Evolutionary conservation across 2,329 filamentous ascomycete genomes (phyloP).

Genomic region (Aspergillus puulaauensis): DNA sequence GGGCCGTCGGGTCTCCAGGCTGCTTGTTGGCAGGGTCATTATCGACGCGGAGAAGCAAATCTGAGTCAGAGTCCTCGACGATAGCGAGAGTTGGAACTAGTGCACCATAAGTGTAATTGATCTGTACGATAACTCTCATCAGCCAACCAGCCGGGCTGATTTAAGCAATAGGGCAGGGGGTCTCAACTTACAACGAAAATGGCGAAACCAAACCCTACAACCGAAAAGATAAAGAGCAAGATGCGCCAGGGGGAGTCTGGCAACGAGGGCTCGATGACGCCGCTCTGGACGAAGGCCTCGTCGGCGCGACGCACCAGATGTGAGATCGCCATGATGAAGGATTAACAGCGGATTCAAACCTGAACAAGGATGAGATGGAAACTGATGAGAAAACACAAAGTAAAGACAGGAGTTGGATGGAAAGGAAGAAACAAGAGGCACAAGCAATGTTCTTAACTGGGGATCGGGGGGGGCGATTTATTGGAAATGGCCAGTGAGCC

Average conservation of each 20-base stretch:
- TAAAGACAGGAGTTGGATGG: constrained; percentile 5
- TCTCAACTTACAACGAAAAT: constrained; percentile 8
- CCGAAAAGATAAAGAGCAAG: constrained; percentile 29
- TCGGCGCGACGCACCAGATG: constrained; percentile 7
- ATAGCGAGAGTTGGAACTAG: constrained; percentile 63
- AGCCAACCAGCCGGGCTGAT: constrained; percentile 8
- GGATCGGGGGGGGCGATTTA: too few relatives aligned
- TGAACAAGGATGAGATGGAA: neutral
- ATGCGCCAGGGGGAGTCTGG: constrained; percentile 23
- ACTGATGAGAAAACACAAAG: neutral
- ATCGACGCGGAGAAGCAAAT: constrained; percentile 53
- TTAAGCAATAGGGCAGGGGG: constrained; percentile 13
- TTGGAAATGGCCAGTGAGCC: neutral
- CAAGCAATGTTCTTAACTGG: neutral
- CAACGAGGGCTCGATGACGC: neutral
- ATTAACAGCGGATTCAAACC: neutral
- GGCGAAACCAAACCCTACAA: constrained; percentile 9
- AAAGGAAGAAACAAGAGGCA: neutral
- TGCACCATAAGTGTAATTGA: constrained; percentile 59
- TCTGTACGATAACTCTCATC: constrained; percentile 22
- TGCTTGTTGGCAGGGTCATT: constrained; percentile 33
- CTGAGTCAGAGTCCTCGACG: constrained; percentile 60
- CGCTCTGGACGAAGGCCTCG: neutral
- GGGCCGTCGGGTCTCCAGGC: constrained; percentile 35
- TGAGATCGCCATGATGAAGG: constrained; percentile 6